A percentile compares a stretch with the other conserved stretches of the same genome.
Conservation (phyloP, 2,329 filamentous ascomycete species). For the Massarina eburnea region DNA sequence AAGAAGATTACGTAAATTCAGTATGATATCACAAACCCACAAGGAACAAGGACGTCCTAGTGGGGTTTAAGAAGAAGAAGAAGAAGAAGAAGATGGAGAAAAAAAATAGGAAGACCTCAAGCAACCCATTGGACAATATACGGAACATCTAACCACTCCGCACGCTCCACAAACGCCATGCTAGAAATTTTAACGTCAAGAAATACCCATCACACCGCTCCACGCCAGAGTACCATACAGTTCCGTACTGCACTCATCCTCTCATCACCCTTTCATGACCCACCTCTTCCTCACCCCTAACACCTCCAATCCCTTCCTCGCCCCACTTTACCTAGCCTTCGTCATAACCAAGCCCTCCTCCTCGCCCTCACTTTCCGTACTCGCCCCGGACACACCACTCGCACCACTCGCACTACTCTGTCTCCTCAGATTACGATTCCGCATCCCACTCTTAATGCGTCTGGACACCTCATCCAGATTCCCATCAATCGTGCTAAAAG, state of each 20-base stretch:
- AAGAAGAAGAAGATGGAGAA: not conserved
- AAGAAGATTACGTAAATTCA: too few species aligned
- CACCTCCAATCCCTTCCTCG: not conserved
- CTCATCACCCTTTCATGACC: too few species aligned
- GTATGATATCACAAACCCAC: too few species aligned
- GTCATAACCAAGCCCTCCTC: conserved; percentile 26
- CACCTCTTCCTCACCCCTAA: too few species aligned
- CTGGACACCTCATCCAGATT: conserved; percentile 80
- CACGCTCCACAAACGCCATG: too few species aligned
- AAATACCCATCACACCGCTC: not conserved
- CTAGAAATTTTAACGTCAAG: too few species aligned
- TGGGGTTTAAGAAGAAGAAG: too few species aligned
- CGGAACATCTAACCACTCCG: too few species aligned
- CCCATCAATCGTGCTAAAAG: conserved; percentile 67
- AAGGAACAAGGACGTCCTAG: too few species aligned
- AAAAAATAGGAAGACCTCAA: not conserved
- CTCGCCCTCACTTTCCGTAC: conserved; percentile 19
- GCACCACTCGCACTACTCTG: conserved; percentile 39
- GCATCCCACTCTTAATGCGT: conserved; percentile 84
- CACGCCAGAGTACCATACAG: too few species aligned
- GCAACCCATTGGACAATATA: too few species aligned
- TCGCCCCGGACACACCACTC: conserved; percentile 11
- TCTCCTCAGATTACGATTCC: conserved; percentile 67
- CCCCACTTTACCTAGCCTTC: conserved; percentile 15
- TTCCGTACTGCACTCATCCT: too few species aligned